Percentiles rank a stretch among this genome's conserved stretches.
Conservation (phyloP, 2,329 filamentous ascomycete genomes). For the Arthroderma sp. region DNA sequence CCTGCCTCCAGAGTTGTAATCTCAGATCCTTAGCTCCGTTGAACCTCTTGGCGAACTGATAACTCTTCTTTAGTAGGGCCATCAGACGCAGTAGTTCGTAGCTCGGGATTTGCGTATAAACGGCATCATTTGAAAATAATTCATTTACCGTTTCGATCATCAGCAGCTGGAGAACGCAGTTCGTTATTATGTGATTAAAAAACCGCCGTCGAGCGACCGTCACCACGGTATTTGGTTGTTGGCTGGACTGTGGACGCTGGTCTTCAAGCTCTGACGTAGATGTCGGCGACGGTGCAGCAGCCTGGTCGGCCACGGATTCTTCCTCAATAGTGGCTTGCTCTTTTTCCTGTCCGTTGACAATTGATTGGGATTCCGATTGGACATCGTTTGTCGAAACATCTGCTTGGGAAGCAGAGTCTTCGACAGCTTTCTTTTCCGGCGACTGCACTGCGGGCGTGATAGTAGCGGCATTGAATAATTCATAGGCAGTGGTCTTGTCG, state of each 20-base stretch:
- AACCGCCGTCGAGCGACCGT: conserved; percentile 85
- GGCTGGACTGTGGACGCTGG: conserved; percentile 65
- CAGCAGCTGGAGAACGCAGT: conserved; percentile 89
- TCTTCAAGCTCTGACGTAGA: conserved; percentile 56
- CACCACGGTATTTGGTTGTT: conserved; percentile 82
- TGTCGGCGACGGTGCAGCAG: conserved; percentile 15
- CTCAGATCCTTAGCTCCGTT: conserved; percentile 94
- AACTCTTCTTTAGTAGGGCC: conserved; percentile 87
- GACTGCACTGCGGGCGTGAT: conserved; percentile 27
- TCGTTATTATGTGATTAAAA: conserved; percentile 98
- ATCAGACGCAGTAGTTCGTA: conserved; percentile 81
- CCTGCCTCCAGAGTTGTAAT: conserved; percentile 88
- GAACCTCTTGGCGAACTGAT: conserved; percentile 92
- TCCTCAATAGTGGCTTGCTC: conserved; percentile 6
- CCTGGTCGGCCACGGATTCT: conserved; percentile 11
- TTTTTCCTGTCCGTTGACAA: conserved; percentile 16
- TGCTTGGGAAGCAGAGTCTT: conserved; percentile 15
- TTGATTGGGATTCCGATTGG: conserved; percentile 14
- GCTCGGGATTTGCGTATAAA: conserved; percentile 87
- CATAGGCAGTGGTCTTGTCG: conserved; percentile 82
- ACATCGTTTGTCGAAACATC: conserved; percentile 12
- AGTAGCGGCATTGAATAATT: conserved; percentile 76
- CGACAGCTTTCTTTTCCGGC: conserved; percentile 16
- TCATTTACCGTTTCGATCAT: conserved; percentile 99
- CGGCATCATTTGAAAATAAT: conserved; percentile 91